Evolutionary conservation across 306 rosid genomes (phyloP).

Genomic region (Trifolium fragiferum): DNA sequence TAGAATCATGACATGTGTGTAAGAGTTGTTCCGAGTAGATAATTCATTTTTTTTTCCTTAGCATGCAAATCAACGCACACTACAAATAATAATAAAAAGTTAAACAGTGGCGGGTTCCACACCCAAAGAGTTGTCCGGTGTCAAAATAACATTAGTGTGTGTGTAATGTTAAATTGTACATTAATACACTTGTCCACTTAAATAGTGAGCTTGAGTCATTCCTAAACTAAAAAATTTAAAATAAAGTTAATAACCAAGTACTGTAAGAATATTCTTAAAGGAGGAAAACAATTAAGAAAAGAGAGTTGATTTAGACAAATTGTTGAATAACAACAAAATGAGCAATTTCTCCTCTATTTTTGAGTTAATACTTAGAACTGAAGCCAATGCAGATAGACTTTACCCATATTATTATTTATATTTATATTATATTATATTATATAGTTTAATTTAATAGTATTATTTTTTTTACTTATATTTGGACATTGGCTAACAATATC

Average conservation of each 20-base stretch:
- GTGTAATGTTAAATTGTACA: background rate
- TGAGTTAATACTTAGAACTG: conserved; percentile 34
- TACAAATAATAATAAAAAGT: too few relatives aligned
- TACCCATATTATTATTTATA: conserved; percentile 7
- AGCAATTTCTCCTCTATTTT: conserved; percentile 32
- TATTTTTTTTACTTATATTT: conserved; percentile 14
- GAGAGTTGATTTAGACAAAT: conserved; percentile 35
- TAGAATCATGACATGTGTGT: background rate
- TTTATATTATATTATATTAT: too few relatives aligned
- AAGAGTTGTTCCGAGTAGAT: too few relatives aligned
- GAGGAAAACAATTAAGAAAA: background rate
- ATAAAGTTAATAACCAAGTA: background rate
- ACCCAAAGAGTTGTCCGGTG: too few relatives aligned
- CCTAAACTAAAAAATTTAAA: background rate
- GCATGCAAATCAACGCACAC: too few relatives aligned
- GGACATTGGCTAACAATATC: conserved; percentile 57
- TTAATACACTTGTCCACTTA: background rate
- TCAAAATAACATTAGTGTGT: too few relatives aligned
- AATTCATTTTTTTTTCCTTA: too few relatives aligned
- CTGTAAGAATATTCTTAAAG: background rate
- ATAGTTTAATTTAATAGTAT: background rate
- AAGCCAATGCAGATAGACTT: conserved; percentile 40
- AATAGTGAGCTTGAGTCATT: background rate
- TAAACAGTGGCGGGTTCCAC: too few relatives aligned
- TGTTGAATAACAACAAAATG: conserved; percentile 39